Evolutionary conservation across 352 stramenopile genomes (phyloP).

Genomic region (Phytophthora crassamura): DNA sequence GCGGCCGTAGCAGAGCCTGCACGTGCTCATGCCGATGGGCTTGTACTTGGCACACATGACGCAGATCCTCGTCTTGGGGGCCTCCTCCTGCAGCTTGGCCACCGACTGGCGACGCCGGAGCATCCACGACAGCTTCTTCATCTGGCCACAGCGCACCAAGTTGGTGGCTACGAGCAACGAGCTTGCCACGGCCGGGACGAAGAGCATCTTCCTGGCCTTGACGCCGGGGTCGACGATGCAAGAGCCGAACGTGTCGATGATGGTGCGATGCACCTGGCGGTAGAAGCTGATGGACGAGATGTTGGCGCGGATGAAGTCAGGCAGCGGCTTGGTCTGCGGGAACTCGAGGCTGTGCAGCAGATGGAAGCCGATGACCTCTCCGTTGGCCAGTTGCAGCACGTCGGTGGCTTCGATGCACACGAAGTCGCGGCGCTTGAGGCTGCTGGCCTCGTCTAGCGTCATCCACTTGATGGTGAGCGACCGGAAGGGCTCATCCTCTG

Average conservation of each 20-base stretch:
- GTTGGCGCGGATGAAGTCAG: constrained; percentile 39
- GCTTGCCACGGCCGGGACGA: constrained; percentile 32
- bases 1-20: too few relatives aligned
- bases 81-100: not conserved
- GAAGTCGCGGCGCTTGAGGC: constrained; percentile 38
- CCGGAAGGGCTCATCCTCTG: constrained; percentile 31
- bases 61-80: constrained; percentile 31
- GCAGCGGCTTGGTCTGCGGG: constrained; percentile 39
- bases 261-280: constrained; percentile 39
- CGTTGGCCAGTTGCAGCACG: constrained; percentile 21
- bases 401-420: constrained; percentile 45
- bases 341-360: constrained; percentile 52
- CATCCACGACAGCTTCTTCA: constrained; percentile 65
- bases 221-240: constrained; percentile 35
- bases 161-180: constrained; percentile 37
- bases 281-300: constrained; percentile 54
- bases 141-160: constrained; percentile 54
- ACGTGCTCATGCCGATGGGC: constrained; percentile 31
- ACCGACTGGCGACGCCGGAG: constrained; percentile 15
- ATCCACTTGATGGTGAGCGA: constrained; percentile 46
- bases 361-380: constrained; percentile 43
- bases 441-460: constrained; percentile 29
- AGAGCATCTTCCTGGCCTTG: constrained; percentile 38
- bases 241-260: constrained; percentile 46
- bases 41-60: constrained; percentile 10